Evolutionary conservation across 768 basidiomycete genomes (phyloP), one percentile per base, ranked within the genome.

Genomic region (Gautieria morchelliformis): DNA sequence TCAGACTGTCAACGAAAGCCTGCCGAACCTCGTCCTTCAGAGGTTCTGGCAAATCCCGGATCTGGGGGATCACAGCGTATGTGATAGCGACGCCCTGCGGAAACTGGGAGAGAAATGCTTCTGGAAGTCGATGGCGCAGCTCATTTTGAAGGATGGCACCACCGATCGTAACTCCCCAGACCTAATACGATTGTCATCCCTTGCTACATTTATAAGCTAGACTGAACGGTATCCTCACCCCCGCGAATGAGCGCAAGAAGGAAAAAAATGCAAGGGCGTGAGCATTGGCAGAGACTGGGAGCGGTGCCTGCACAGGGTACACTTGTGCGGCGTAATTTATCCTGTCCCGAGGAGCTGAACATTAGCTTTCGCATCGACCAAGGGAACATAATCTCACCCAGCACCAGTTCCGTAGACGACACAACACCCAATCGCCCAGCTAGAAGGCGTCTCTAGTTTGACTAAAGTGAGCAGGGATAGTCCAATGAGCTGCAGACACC

Each of bases 401-500:
- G 60, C 22, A 1, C 57, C 57, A 17, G 52, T 12, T 3, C 63
- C 54, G 12, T 52, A 47, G 42, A 70, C 33, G 30, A 69, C 44
- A 45, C 70, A 67, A 59, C 62, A 70, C 1, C 69, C 70, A 19
- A 68, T 65, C 67, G 66, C 67, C 24, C 61, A 40, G 0, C 63
- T 60, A 1, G 52, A 55, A 17, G 60, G 12, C n/a, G 59, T 59
- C 58, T 69, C 63, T 17, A 59, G 61, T 7, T 61, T 60, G 5
- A 71, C 48, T 14, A 66, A 61, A 71, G 60, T n/a, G n/a, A n/a
- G n/a, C n/a, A n/a, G n/a, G n/a, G n/a, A n/a, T n/a, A n/a, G n/a
- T 0, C 76, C 77, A 30, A 78, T 56, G 15, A 71, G 58, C 4
- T 64, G 58, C 14, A 76, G 8, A 0, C 59, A 46, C 75, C 76